A percentile compares a stretch with the other conserved stretches of the same genome.
These are phyloP conservation scores for Jatropha multifida DNA, from an alignment of 441 rosid genomes.

Conservation along the genomic window DNA sequence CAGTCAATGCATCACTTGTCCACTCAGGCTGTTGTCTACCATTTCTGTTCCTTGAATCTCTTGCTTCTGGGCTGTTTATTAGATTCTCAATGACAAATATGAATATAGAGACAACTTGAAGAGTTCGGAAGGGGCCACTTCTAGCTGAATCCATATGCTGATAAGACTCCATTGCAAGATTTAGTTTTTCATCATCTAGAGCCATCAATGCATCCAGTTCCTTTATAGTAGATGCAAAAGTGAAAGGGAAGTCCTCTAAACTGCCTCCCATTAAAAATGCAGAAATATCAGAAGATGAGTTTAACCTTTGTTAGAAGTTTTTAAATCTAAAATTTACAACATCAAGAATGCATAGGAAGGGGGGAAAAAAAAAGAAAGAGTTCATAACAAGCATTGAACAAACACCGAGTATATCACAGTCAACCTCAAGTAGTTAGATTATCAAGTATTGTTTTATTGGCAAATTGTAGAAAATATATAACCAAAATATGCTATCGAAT, in stretches of 20 bases:
- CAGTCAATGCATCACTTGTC: constrained; percentile 38
- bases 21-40: constrained; percentile 29
- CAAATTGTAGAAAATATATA: not conserved
- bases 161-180: constrained; percentile 56
- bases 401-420: not conserved
- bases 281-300: constrained; percentile 24
- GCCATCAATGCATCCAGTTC: constrained; percentile 56
- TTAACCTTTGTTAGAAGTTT: not conserved
- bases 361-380: not conserved
- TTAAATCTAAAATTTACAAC: not conserved
- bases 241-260: constrained; percentile 56
- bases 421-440: not conserved
- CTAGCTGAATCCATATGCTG: constrained; percentile 55
- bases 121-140: constrained; percentile 64
- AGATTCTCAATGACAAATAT: constrained; percentile 58
- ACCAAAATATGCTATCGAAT: not conserved
- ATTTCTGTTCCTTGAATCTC: constrained; percentile 27
- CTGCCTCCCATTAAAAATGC: constrained; percentile 41
- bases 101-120: constrained; percentile 66
- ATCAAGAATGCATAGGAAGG: not conserved
- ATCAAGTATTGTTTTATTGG: too few species aligned
- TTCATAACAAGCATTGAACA: not conserved
- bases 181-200: constrained; percentile 48
- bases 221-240: constrained; percentile 62
- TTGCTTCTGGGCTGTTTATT: constrained; percentile 25